Base-by-base conservation (phyloP, 2,329 filamentous ascomycete species). In the Colletotrichum coccodes region DNA sequence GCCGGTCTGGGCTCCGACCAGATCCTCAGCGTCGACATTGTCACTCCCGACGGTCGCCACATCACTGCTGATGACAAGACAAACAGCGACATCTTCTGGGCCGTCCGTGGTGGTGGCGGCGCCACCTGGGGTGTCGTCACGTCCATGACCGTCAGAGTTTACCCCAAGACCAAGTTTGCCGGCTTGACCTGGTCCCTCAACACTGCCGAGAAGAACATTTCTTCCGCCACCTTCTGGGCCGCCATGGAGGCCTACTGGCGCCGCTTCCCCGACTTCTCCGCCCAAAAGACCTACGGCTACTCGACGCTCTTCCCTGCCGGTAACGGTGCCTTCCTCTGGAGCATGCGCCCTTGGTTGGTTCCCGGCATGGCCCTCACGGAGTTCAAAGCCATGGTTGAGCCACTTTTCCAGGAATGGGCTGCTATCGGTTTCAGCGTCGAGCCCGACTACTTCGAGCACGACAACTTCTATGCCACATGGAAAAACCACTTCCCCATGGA, bases 61-160 rank as follows among this genome's bases (percentile, higher is more conserved):
- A 72, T 84, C 44, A 79, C 80, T 57, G 81, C 77, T n/a, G 80
- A 80, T 64, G 74, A 80, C 38, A 78, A 74, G 18, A 73, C 78
- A n/a, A 79, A 87, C 70, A 60, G 76, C 0, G 85, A 87, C 32
- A 76, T 87, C 0, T 87, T 84, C 77, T 86, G 85, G 81, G 84
- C 85, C 4, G 75, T 87, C 26, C 76, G 81, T 28, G 85, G 84
- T 4, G 85, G 81, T 2, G 83, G 83, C 23, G 77, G 77, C 4
- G 82, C 79, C 56, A 84, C 81, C 3, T 85, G 80, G 64, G 84
- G 82, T 2, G 79, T 85, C 4, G 82, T 84, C 7, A 74, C 79
- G 28, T 82, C 79, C 2, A 73, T 80, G 59, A 77, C 77, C 2
- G 76, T 82, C 40, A 77, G 76, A 9, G 77, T 77, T 3, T 79